phyloP scores from a whole-genome alignment of 805 yeast species.

The Yarrowia alimentaria region DNA sequence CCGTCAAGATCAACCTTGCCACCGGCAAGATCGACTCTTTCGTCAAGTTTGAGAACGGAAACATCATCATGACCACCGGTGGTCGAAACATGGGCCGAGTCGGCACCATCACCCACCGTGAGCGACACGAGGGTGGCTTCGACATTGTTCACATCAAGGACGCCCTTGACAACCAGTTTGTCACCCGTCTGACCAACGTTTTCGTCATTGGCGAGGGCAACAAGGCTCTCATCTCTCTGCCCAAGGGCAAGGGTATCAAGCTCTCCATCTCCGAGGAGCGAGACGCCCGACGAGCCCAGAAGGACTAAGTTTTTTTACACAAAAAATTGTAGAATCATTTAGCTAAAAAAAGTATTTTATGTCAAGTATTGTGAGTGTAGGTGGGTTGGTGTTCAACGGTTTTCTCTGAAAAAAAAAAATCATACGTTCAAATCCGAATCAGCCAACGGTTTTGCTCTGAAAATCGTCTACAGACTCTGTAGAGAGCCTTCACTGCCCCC shows the following conservation, averaged over 20 bases:
- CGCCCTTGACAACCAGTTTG: conserved; percentile 89
- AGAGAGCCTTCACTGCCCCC: too few species aligned
- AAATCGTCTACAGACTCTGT: too few species aligned
- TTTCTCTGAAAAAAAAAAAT: too few species aligned
- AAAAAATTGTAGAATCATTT: background rate
- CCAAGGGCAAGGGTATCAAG: conserved; percentile 99
- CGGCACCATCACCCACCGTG: conserved; percentile 94
- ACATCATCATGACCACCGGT: conserved; percentile 90
- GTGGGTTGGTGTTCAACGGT: too few species aligned
- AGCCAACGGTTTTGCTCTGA: too few species aligned
- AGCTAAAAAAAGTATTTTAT: conserved; percentile 9
- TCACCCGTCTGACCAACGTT: conserved; percentile 90
- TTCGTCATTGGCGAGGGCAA: conserved; percentile 94
- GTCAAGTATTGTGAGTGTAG: conserved; percentile 10
- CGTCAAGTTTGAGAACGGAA: conserved; percentile 91
- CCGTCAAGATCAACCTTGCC: conserved; percentile 94
- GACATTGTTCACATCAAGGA: conserved; percentile 97
- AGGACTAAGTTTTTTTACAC: conserved; percentile 6
- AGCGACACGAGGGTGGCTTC: conserved; percentile 97
- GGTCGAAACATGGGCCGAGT: conserved; percentile 99
- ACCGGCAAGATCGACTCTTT: conserved; percentile 89
- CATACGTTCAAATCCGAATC: too few species aligned
- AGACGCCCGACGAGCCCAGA: conserved; percentile 76
- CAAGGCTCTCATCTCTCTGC: conserved; percentile 89
- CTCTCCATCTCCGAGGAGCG: conserved; percentile 95